Evolutionary conservation across 257 asterid genomes (phyloP), one percentile per base, ranked within the genome.

Genomic region (Catharanthus roseus): DNA sequence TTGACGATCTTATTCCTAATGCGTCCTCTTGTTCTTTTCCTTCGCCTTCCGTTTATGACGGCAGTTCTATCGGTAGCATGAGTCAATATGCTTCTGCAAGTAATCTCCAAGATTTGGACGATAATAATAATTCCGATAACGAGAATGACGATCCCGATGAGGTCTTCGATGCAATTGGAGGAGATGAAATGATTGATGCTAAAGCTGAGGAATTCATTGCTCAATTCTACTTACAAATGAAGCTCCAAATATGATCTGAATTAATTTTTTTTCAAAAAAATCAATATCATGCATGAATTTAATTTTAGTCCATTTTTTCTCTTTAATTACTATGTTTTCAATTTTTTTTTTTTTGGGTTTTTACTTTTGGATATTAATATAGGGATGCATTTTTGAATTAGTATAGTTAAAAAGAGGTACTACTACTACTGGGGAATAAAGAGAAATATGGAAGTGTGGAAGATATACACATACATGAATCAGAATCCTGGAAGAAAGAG

Each of bases 201-300:
- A 83, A 81, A 31, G 85, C 87, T 10, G 80, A 83, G 55, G 72
- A 68, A 28, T 83, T 83, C 75, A 83, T 81, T 18, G 79, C 85
- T 34, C 78, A 76, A 60, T 81, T 83, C 63, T 83, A 78, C 79
- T 64, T 65, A 10, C 80, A 73, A 65, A 77, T 76, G 80, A 78
- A 63, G 76, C 75, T 71, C 47, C 76, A 10, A 28, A 13, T 28
- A 26, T 55, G 34, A 1, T 54, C 15, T n/a, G n/a, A n/a, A n/a
- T n/a, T n/a, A n/a, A n/a, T n/a, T n/a, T n/a, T n/a, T n/a, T n/a
- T n/a, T n/a, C n/a, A n/a, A 12, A 9, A 2, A 50, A n/a, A 54
- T 24, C 62, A 55, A 55, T 53, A 24, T 26, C 19, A 3, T 56
- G 16, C 36, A 26, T 26, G 63, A 26, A 1, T 47, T 18, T 45